Evolutionary conservation across 768 basidiomycete genomes (phyloP).

Genomic region (Trametes punicea): DNA sequence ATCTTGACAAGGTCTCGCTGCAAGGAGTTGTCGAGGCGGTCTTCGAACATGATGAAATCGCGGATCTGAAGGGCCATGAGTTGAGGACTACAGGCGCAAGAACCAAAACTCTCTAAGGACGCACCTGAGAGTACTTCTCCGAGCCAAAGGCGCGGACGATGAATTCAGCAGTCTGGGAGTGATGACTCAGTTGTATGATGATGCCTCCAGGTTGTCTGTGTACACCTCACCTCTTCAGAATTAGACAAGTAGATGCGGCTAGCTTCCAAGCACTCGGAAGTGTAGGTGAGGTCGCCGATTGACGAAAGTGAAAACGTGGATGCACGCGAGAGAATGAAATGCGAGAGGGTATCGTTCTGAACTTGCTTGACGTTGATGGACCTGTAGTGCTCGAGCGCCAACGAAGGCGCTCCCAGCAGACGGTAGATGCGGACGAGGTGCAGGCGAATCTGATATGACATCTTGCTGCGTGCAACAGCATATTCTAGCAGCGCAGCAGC

Average conservation of each 20-base stretch:
- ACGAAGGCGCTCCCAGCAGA: slow-evolving; percentile 69
- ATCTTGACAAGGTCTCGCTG: slow-evolving; percentile 80
- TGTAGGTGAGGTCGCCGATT: slow-evolving; percentile 70
- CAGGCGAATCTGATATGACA: slow-evolving; percentile 75
- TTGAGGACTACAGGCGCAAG: background rate
- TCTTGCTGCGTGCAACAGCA: slow-evolving; percentile 66
- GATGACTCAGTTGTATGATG: background rate
- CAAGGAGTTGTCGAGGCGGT: slow-evolving; percentile 77
- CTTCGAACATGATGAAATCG: slow-evolving; percentile 81
- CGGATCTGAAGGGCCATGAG: slow-evolving; percentile 52
- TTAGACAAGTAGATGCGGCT: slow-evolving; percentile 80
- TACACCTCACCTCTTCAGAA: slow-evolving; percentile 61
- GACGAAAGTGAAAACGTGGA: slow-evolving; percentile 77
- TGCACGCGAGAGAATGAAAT: slow-evolving; percentile 73
- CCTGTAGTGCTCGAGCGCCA: slow-evolving; percentile 77
- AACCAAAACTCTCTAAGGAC: background rate
- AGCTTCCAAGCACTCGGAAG: slow-evolving; percentile 73
- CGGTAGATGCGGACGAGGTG: slow-evolving; percentile 81
- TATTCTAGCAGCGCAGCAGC: slow-evolving; percentile 70
- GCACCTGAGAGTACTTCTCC: slow-evolving; percentile 83
- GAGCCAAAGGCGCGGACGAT: slow-evolving; percentile 71
- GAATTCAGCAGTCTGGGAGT: slow-evolving; percentile 68
- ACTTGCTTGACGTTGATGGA: slow-evolving; percentile 77
- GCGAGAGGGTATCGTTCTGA: slow-evolving; percentile 86
- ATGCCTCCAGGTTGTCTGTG: background rate